Evolutionary conservation across 345 rosid species (phyloP), one percentile per base, ranked within the genome.

Genomic region (Draba incana): DNA sequence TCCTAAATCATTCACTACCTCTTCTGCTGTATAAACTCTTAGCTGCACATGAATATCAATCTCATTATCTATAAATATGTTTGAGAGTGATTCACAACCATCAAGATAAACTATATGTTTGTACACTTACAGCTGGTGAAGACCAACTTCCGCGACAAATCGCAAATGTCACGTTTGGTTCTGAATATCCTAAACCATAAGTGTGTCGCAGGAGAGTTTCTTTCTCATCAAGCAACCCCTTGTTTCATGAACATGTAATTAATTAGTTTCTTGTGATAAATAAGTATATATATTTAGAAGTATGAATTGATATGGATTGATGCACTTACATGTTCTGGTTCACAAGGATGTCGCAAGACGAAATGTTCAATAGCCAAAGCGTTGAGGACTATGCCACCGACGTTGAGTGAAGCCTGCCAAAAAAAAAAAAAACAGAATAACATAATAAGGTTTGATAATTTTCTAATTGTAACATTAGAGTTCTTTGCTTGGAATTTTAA

Each of bases 101-200:
- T 30, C 41, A 55, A 14, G 50, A 47, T 55, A 5, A 31, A n/a
- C 27, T 43, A 67, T 43, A 67, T 43, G 56, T 54, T 4, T 54
- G 16, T 20, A 42, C 6, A 81, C 92, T 83, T 83, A 86, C 97
- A 6, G 96, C 96, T 35, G 98, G 98, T 45, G 98, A 92, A 35
- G 98, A 92, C 96, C 93, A 85, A 57, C 83, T 88, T 80, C 97
- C 97, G 43, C 96, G 82, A 75, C 97, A 88, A 66, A 92, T 96
- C 10, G 96, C 97, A 46, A 92, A 92, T 14, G 93, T 88, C 33
- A 92, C 83, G 55, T 89, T 88, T 10, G 98, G 92, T 65, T 89
- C 98, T 16, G 96, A 92, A 59, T 84, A 92, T n/a, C 92, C 92
- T 39, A 92, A 76, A 49, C 98, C 97, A 64, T 88, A 88, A 39